A percentile compares a stretch with the other conserved stretches of the same genome.
Conservation (phyloP, 2,329 filamentous ascomycete genomes). For the Ophiostoma populinum region DNA sequence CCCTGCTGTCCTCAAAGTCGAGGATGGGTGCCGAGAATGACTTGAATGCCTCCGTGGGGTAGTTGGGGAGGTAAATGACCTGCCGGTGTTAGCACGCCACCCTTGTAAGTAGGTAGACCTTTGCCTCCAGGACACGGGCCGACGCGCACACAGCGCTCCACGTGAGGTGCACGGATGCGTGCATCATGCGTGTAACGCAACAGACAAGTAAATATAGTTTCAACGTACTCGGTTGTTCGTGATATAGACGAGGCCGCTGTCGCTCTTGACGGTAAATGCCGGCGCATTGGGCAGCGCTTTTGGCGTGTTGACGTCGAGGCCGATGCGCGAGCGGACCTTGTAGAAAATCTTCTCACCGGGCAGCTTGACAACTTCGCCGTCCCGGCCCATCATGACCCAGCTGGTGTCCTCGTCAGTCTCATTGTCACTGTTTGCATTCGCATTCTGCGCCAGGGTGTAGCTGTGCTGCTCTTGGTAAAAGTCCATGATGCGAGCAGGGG, state of each 20-base stretch:
- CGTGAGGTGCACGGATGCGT: no score
- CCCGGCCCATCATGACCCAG: slow-evolving; percentile 83
- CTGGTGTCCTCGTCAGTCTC: slow-evolving; percentile 39
- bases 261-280: slow-evolving; percentile 53
- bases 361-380: slow-evolving; percentile 61
- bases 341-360: slow-evolving; percentile 70
- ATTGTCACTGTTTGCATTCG: slow-evolving; percentile 20
- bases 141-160: no score
- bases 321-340: slow-evolving; percentile 63
- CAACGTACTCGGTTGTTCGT: slow-evolving; percentile 64
- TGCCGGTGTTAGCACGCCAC: slow-evolving; percentile 21
- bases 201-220: neutral
- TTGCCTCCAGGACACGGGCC: no score
- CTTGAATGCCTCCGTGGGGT: slow-evolving; percentile 51
- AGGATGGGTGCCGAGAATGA: slow-evolving; percentile 83
- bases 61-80: slow-evolving; percentile 74
- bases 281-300: slow-evolving; percentile 45
- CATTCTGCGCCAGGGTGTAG: slow-evolving; percentile 25
- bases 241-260: slow-evolving; percentile 59
- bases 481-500: slow-evolving; percentile 5
- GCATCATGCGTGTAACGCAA: no score
- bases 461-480: slow-evolving; percentile 15
- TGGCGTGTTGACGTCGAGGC: slow-evolving; percentile 55
- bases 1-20: slow-evolving; percentile 71
- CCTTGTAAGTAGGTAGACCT: no score